Evolutionary conservation across 2,329 filamentous ascomycete species (phyloP).

Genomic region (Rachicladosporium sp.): DNA sequence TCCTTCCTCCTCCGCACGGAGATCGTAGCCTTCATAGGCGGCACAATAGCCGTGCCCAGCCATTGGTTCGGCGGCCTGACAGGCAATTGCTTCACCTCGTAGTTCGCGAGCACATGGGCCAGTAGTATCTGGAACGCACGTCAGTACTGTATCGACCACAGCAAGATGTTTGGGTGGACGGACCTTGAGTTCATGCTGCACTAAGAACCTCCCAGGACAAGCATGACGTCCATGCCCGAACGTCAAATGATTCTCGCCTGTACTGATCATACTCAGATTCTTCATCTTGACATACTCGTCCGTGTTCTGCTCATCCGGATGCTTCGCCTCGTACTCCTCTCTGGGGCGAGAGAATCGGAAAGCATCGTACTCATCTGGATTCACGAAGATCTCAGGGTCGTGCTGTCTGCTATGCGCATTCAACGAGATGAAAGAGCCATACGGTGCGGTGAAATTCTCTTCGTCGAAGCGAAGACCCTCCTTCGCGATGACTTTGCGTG

Average conservation of each 20-base stretch:
- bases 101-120: conserved; percentile 25
- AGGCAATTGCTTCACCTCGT: conserved; percentile 22
- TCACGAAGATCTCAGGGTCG: conserved; percentile 19
- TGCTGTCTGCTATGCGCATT: conserved; percentile 15
- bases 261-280: conserved; percentile 15
- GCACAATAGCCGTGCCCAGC: conserved; percentile 11
- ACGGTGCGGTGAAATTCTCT: conserved; percentile 14
- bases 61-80: conserved; percentile 17
- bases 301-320: conserved; percentile 6
- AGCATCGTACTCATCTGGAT: conserved; percentile 19
- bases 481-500: conserved; percentile 16
- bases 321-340: conserved; percentile 11
- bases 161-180: not conserved
- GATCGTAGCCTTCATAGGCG: conserved; percentile 10
- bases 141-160: not conserved
- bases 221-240: conserved; percentile 21
- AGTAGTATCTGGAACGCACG: conserved; percentile 22
- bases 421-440: conserved; percentile 10
- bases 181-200: conserved; percentile 20
- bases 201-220: conserved; percentile 29
- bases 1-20: conserved; percentile 2
- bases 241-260: conserved; percentile 18
- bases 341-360: conserved; percentile 19
- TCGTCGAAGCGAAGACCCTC: conserved; percentile 15
- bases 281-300: conserved; percentile 11